Evolutionary conservation across 768 basidiomycete genomes (phyloP), one percentile per base, ranked within the genome.

Genomic region (Tricholoma terreum): DNA sequence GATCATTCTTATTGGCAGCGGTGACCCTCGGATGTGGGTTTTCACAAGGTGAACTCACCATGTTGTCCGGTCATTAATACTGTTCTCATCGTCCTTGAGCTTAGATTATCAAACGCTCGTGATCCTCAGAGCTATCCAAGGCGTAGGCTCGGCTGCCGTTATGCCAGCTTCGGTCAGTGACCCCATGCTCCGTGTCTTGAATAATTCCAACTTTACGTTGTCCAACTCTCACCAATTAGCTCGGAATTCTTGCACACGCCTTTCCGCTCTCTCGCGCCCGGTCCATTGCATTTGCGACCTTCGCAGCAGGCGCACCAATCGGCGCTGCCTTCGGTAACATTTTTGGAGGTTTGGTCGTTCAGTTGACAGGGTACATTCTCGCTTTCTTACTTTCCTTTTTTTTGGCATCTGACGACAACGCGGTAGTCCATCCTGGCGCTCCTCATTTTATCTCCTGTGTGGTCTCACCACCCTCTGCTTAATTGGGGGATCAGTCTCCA

Each of bases 231-330:
- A 27, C 24, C 24, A 27, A 27, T 51, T 6, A 91, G 84, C 67
- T 94, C 1, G 93, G 94, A 0, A 94, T 92, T 56, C 78, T 96
- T 33, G 93, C 94, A 0, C 80, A 87, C 48, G 75, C 85, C 0
- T 96, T 95, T 68, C 86, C 88, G 3, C 86, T 87, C 0, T 74
- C 73, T 1, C 75, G 75, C 11, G 78, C 85, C 0, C 82, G 94
- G 9, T 84, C 89, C 1, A 70, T 84, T 0, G 94, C 92, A 0
- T 96, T 95, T 60, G 83, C 94, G 0, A 84, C 87, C 0, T 95
- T 94, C 61, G 80, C 87, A 0, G 90, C 92, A 0, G 94, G 94
- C 24, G 90, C 89, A 0, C 92, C 94, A 0, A 65, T 94, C 5
- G 94, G 94, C 0, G 88, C 80, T 0, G 87, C 83, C 0, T 71